Evolutionary conservation across 768 basidiomycete species (phyloP).

Genomic region (Lactifluus pinguis): DNA sequence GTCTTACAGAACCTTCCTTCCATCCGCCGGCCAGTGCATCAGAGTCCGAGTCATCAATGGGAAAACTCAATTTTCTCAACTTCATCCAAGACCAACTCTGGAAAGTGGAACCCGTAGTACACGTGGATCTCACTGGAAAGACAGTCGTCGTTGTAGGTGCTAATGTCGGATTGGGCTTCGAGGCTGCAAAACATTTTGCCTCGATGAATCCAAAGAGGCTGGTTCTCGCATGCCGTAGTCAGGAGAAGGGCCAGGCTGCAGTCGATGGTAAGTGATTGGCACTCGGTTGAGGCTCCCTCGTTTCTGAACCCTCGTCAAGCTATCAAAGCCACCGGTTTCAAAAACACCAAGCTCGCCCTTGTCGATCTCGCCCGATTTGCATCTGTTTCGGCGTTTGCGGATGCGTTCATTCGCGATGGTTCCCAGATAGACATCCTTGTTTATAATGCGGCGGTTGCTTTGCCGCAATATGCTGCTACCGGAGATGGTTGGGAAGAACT

Average conservation of each 20-base stretch:
- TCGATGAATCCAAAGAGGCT: slow-evolving; percentile 15
- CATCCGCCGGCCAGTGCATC: neutral
- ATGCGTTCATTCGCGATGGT: slow-evolving; percentile 18
- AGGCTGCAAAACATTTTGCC: slow-evolving; percentile 18
- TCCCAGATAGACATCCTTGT: slow-evolving; percentile 25
- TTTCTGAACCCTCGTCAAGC: neutral
- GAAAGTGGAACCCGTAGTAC: slow-evolving; percentile 4
- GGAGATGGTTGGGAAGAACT: slow-evolving; percentile 25
- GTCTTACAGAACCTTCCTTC: neutral
- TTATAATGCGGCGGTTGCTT: slow-evolving; percentile 23
- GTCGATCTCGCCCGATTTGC: slow-evolving; percentile 24
- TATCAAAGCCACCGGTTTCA: slow-evolving; percentile 14
- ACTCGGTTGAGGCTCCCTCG: too few species aligned
- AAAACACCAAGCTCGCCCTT: slow-evolving; percentile 7
- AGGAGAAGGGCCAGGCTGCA: slow-evolving; percentile 11
- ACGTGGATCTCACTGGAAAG: slow-evolving; percentile 14
- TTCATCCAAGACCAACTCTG: neutral
- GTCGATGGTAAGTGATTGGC: slow-evolving; percentile 1
- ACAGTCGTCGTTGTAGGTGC: slow-evolving; percentile 18
- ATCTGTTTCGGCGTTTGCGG: slow-evolving; percentile 23
- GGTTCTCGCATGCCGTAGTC: slow-evolving; percentile 14
- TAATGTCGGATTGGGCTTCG: slow-evolving; percentile 18
- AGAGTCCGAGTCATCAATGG: slow-evolving; percentile 3
- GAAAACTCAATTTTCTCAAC: neutral
- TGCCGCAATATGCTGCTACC: slow-evolving; percentile 23